These are phyloP conservation scores for Gaertneriomyces sp. DNA, from an alignment of 192 early-diverging fungal genomes.

Conservation along the genomic window DNA sequence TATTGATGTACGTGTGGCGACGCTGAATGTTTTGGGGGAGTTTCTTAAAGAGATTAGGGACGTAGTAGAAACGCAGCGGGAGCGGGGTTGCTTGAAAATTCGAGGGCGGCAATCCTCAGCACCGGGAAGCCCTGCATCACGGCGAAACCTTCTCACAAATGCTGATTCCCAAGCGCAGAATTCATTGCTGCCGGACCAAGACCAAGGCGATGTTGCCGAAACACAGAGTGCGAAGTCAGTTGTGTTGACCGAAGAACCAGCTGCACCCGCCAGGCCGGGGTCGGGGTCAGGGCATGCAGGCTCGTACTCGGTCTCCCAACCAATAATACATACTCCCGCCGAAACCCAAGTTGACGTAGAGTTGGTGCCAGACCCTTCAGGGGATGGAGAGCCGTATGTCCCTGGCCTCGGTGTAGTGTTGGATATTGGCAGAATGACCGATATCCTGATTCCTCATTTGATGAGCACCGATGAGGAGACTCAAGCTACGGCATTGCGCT, in stretches of 20 bases:
- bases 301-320: too few species aligned
- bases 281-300: too few species aligned
- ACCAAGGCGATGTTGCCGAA: not conserved
- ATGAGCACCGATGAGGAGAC: constrained; percentile 75
- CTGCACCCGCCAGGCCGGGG: not conserved
- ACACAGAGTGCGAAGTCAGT: constrained; percentile 1
- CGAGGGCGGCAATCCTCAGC: constrained; percentile 12
- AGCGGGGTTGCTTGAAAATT: constrained; percentile 39
- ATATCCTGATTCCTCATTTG: constrained; percentile 82
- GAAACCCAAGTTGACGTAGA: not conserved
- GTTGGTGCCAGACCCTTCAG: not conserved
- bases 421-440: constrained; percentile 78
- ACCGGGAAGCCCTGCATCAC: not conserved
- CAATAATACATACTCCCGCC: too few species aligned
- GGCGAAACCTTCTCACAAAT: not conserved
- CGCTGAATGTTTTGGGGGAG: constrained; percentile 77
- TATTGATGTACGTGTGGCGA: constrained; percentile 81
- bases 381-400: constrained; percentile 49
- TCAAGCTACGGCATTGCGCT: constrained; percentile 84
- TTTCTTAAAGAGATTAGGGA: constrained; percentile 87
- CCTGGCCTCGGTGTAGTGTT: constrained; percentile 75
- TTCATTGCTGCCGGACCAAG: not conserved
- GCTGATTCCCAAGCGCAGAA: not conserved
- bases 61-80: constrained; percentile 60
- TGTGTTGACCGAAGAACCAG: not conserved